Base-by-base conservation (phyloP, 106 monocot genomes). In the Hemerocallis citrina region DNA sequence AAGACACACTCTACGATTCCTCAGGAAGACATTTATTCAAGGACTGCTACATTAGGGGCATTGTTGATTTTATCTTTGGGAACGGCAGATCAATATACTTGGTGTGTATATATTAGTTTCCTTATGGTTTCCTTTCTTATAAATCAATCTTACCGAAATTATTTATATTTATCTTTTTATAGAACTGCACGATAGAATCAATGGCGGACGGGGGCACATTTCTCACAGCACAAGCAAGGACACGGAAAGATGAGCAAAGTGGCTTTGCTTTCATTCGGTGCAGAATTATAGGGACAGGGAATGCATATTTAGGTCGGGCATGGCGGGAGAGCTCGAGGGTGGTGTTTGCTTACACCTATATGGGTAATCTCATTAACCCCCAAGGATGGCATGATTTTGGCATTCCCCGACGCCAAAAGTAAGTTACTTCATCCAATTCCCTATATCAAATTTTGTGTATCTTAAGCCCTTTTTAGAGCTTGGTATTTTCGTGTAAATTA, bases 1-100 rank as follows among this genome's bases (percentile, higher is more conserved):
- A 86, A 29, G 81, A 86, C 66, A 86, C 86, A 2, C 78, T 86
- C 9, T 78, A 71, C 36, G 86, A 86, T 31, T 81, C 81, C 50
- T 49, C 13, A 30, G 86, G 86, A 38, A 68, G 10, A 64, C 86
- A 86, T 51, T 69, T 64, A 34, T 81, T 78, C 72, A 62, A 72
- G 32, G 51, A 72, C 24, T 86, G 86, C 58, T 63, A 65, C 54
- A 86, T 86, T 12, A 67, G 43, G 23, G 86, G 86, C 7, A 75
- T 75, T 2, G 68, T 70, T 0, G 86, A 86, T 57, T 81, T 86
- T 60, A 81, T 86, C 59, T 88, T 76, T 50, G 87, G 87, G 58
- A 68, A 79, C 17, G 87, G 76, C 10, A 72, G 72, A 61, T 82
- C 82, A 11, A 61, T 88, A 21, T 88, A 82, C 45, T 15, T 14